Evolutionary conservation across 352 stramenopile genomes (phyloP).

Genomic region (Phytophthora uliginosa): DNA sequence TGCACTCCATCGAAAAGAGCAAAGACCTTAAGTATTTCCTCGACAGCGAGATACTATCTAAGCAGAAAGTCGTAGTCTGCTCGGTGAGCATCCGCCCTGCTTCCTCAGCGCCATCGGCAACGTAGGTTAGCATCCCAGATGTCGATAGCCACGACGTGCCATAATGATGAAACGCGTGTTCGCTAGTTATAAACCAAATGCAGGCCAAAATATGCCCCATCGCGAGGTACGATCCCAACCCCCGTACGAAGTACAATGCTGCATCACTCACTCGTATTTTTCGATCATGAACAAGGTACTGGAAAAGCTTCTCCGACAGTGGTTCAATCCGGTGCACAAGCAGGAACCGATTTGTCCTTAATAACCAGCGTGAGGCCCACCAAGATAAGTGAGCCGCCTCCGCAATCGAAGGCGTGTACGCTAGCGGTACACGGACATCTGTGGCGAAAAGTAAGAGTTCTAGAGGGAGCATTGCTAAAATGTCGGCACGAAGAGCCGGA

Average conservation of each 20-base stretch:
- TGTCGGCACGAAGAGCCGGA: constrained; percentile 49
- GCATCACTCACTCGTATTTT: constrained; percentile 56
- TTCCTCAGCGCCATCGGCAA: constrained; percentile 10
- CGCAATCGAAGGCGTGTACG: constrained; percentile 5
- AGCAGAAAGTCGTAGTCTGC: constrained; percentile 5
- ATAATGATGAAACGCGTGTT: constrained; percentile 52
- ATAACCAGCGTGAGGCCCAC: constrained; percentile 55
- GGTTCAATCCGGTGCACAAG: constrained; percentile 46
- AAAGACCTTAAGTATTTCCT: constrained; percentile 79
- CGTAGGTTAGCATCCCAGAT: constrained; percentile 60
- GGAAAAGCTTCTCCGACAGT: constrained; percentile 60
- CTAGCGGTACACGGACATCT: constrained; percentile 16
- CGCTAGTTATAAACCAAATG: constrained; percentile 64
- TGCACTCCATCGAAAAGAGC: constrained; percentile 71
- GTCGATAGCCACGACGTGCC: constrained; percentile 70
- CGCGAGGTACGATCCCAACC: constrained; percentile 56
- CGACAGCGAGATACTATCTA: constrained; percentile 40
- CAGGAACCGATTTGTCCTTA: constrained; percentile 71
- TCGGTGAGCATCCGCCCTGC: constrained; percentile 35
- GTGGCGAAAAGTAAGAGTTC: constrained; percentile 49
- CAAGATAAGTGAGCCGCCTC: constrained; percentile 15
- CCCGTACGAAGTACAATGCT: constrained; percentile 56
- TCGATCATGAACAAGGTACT: constrained; percentile 70
- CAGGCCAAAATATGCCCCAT: constrained; percentile 78
- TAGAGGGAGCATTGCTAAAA: constrained; percentile 59